Evolutionary conservation across 2,329 filamentous ascomycete genomes (phyloP).

Genomic region (Dactylonectria estremocensis): DNA sequence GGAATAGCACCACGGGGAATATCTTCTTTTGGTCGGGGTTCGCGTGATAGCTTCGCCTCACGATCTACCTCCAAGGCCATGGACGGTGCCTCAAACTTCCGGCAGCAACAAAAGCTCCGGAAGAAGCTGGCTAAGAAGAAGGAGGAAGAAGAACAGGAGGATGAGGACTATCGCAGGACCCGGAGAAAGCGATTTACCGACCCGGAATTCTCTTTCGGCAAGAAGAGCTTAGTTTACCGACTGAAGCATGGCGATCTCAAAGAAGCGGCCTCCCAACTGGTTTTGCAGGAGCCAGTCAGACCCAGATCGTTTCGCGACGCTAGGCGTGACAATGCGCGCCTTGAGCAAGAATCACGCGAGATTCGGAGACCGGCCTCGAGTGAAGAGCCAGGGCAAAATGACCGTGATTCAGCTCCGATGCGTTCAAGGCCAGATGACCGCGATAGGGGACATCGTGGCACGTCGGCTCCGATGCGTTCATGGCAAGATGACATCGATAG

Average conservation of each 20-base stretch:
- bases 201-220: conserved; percentile 65
- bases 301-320: conserved; percentile 42
- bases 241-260: conserved; percentile 62
- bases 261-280: conserved; percentile 45
- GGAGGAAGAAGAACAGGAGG: conserved; percentile 53
- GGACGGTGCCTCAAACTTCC: conserved; percentile 49
- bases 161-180: conserved; percentile 57
- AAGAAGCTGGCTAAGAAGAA: conserved; percentile 67
- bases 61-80: conserved; percentile 49
- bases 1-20: background rate
- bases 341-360: conserved; percentile 7
- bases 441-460: conserved; percentile 6
- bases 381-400: conserved; percentile 1
- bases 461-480: conserved; percentile 5
- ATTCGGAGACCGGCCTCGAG: background rate
- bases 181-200: conserved; percentile 69
- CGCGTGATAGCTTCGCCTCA: conserved; percentile 34
- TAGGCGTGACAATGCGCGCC: conserved; percentile 10
- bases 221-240: conserved; percentile 70
- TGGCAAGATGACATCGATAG: background rate
- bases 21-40: conserved; percentile 19
- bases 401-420: background rate
- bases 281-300: conserved; percentile 47
- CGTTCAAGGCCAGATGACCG: background rate
- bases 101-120: conserved; percentile 62